A percentile compares a stretch with the other conserved stretches of the same genome.
Conservation (phyloP, 352 stramenopile species). For the Phytophthora kernoviae region DNA sequence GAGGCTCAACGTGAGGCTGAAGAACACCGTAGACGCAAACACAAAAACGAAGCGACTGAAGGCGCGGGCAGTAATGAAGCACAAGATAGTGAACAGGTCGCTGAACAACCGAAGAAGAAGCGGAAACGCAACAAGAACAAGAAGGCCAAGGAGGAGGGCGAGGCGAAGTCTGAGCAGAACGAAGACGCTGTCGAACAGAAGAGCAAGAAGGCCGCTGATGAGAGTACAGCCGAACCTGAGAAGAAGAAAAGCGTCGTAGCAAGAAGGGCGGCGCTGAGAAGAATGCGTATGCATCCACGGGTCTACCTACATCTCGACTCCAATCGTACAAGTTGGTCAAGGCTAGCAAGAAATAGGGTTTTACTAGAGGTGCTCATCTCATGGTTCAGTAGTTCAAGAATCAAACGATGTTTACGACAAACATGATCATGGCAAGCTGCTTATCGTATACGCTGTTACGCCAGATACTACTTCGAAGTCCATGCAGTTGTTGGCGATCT, state of each 20-base stretch:
- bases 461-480: no score
- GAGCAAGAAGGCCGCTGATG: slow-evolving; percentile 45
- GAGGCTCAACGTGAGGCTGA: slow-evolving; percentile 27
- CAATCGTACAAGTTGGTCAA: slow-evolving; percentile 87
- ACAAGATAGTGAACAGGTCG: slow-evolving; percentile 19
- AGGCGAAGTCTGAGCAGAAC: slow-evolving; percentile 24
- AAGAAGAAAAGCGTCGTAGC: slow-evolving; percentile 64
- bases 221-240: slow-evolving; percentile 16
- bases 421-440: no score
- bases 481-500: no score
- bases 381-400: no score
- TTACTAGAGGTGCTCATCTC: background rate
- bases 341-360: slow-evolving; percentile 55
- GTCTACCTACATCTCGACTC: slow-evolving; percentile 74
- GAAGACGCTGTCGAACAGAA: slow-evolving; percentile 27
- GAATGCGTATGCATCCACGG: slow-evolving; percentile 53
- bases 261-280: slow-evolving; percentile 55
- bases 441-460: no score
- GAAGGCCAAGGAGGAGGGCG: slow-evolving; percentile 17
- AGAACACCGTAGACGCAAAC: slow-evolving; percentile 43
- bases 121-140: slow-evolving; percentile 78
- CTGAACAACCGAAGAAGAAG: slow-evolving; percentile 61
- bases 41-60: slow-evolving; percentile 27
- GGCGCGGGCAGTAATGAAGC: slow-evolving; percentile 3
- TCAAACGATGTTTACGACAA: no score